These are phyloP conservation scores for Corymbia citriodora DNA, from an alignment of 441 rosid genomes.

Conservation along the genomic window DNA sequence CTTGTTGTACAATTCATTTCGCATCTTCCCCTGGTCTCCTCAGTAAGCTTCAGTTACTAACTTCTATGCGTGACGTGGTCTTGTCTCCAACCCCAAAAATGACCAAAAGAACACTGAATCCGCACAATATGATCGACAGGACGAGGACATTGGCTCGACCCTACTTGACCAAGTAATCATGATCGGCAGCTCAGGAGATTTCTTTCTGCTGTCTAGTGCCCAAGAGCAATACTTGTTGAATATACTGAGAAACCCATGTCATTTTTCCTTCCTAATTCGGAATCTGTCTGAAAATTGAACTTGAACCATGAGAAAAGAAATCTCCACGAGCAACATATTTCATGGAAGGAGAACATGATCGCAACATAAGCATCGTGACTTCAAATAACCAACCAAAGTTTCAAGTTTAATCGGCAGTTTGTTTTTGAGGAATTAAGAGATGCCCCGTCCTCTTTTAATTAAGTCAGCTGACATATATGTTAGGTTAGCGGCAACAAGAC, in stretches of 20 bases:
- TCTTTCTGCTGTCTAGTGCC: neutral
- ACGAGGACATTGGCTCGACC: neutral
- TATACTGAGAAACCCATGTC: neutral
- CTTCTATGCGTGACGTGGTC: neutral
- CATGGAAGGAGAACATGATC: neutral
- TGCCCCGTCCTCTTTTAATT: neutral
- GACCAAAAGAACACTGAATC: neutral
- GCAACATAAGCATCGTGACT: neutral
- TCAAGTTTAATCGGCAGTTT: neutral
- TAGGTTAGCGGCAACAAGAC: neutral
- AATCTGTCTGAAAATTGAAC: neutral
- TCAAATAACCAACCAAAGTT: neutral
- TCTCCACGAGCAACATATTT: neutral
- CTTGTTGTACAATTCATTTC: neutral
- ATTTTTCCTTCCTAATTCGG: neutral
- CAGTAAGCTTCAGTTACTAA: neutral
- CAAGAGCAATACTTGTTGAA: neutral
- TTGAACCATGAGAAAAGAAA: neutral
- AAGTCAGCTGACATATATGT: neutral
- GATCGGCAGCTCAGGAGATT: neutral
- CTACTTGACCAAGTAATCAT: neutral
- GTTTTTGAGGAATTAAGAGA: neutral
- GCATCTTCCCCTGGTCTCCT: neutral
- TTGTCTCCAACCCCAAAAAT: neutral
- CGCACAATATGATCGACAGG: neutral